Evolutionary conservation across 768 basidiomycete species (phyloP), one percentile per base, ranked within the genome.

Genomic region (Hygrocybe coccinea): DNA sequence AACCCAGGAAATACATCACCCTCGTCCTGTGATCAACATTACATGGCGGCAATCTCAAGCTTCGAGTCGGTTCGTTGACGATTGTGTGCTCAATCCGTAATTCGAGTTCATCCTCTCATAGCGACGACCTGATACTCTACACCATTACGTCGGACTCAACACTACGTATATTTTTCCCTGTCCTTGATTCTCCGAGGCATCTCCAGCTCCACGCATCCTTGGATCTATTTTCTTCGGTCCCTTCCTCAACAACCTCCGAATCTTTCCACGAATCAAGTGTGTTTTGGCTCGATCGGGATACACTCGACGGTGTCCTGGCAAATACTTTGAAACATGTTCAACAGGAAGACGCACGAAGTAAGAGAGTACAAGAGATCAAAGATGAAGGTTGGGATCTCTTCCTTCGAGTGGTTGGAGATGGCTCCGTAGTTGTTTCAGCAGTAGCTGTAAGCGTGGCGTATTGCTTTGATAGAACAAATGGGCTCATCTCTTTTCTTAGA

Each of bases 171-270:
- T 95, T 91, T 68, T 73, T 89, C 34, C 91, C 94, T 5, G 90
- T 97, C 11, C 72, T 97, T 44, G 94, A 97, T 67, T 83, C 85
- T 14, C 91, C 92, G 11, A 83, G 85, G 59, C 80, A 83, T 65
- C 77, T 97, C 38, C 94, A 95, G 67, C 79, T 97, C 4, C 91
- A 93, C 64, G 82, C 86, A 6, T 79, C 88, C 2, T 66, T 95
- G 46, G 90, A 94, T 65, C 68, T 84, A 7, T 83, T 77, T 60
- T 82, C 84, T n/a, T 81, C 87, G 35, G 62, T 83, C 14, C 69
- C 79, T 54, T 69, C 74, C 57, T 69, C 72, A 35, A 55, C 74
- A 56, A 62, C 69, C 39, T 65, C 72, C 15, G 60, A 64, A 38
- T 60, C 69, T 57, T 63, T 71, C 29, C 60, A 65, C 15, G 54